Evolutionary conservation across 257 asterid genomes (phyloP).

Genomic region (Pogostemon cablin): DNA sequence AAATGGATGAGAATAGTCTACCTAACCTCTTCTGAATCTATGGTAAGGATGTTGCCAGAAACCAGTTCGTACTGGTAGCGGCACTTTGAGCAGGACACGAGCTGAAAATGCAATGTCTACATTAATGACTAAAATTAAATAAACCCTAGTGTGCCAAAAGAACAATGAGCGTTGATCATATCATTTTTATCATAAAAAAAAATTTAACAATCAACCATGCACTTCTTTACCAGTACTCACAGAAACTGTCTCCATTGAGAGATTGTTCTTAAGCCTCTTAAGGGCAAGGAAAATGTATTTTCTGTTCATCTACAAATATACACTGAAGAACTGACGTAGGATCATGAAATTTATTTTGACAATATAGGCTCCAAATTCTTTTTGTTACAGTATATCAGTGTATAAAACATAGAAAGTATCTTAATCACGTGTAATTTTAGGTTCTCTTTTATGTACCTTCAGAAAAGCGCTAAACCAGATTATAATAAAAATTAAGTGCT

Average conservation of each 20-base stretch:
- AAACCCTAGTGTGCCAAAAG: constrained; percentile 21
- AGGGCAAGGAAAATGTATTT: background rate
- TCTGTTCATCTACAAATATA: background rate
- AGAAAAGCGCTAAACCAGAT: background rate
- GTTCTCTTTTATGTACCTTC: constrained; percentile 10
- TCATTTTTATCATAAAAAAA: constrained; percentile 10
- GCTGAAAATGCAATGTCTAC: constrained; percentile 47
- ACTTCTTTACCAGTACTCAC: background rate
- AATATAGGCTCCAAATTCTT: constrained; percentile 10
- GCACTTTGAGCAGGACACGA: constrained; percentile 90
- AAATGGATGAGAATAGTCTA: constrained; percentile 35
- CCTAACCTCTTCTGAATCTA: constrained; percentile 95
- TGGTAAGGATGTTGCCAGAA: constrained; percentile 73
- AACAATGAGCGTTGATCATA: constrained; percentile 6
- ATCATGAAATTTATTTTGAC: constrained; percentile 12
- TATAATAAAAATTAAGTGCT: constrained; percentile 4
- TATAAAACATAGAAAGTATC: background rate
- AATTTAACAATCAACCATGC: constrained; percentile 1
- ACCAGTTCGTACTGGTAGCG: constrained; percentile 87
- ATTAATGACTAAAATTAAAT: constrained; percentile 29
- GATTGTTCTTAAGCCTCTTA: constrained; percentile 10
- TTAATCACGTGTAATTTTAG: too few relatives aligned
- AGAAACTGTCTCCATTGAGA: background rate
- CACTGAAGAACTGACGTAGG: background rate
- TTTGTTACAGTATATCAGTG: background rate